Evolutionary conservation across 345 rosid species (phyloP), one percentile per base, ranked within the genome.

Genomic region (Odontarrhena argentea): DNA sequence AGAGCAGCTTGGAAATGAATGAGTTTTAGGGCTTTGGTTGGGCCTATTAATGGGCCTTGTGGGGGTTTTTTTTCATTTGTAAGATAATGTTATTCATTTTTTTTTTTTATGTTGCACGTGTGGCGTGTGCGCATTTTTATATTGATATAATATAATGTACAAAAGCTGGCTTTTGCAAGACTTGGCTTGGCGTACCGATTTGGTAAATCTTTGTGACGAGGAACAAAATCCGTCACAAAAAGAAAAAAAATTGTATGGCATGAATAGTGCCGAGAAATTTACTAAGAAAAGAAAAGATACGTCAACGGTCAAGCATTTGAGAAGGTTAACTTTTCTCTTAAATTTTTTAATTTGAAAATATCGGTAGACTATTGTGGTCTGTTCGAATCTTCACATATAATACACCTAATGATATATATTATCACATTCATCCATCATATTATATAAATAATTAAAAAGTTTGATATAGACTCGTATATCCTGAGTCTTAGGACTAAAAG

Each of bases 11-110:
- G 10, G 48, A 55, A 1, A 68, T 74, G 69, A 74, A 74, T 2
- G 5, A 47, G 0, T 74, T 74, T 15, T 74, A 22, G 40, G 46
- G 4, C 26, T 5, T 0, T 37, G 9, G 10, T 61, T 67, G 65
- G 73, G 77, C 64, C 53, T 59, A 3, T 0, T 47, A 40, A 15
- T 54, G 69, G 63, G 68, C 49, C 55, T 67, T 55, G 1, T 46
- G 25, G 14, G 50, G 37, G 42, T 37, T 72, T 48, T 37, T 72
- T 18, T 18, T 18, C 11, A 5, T 49, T 49, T 70, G 63, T 53
- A 45, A 43, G 4, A 4, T 32, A 32, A 15, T 45, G 8, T 50
- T 70, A 30, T 50, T 1, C 22, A 18, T 18, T 34, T 50, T 8
- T 18, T 34, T 50, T 8, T 25, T 22, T 25, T 14, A 2, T 6